Evolutionary conservation across 2,329 filamentous ascomycete genomes (phyloP), one percentile per base, ranked within the genome.

Genomic region (Ampelomyces quisqualis): DNA sequence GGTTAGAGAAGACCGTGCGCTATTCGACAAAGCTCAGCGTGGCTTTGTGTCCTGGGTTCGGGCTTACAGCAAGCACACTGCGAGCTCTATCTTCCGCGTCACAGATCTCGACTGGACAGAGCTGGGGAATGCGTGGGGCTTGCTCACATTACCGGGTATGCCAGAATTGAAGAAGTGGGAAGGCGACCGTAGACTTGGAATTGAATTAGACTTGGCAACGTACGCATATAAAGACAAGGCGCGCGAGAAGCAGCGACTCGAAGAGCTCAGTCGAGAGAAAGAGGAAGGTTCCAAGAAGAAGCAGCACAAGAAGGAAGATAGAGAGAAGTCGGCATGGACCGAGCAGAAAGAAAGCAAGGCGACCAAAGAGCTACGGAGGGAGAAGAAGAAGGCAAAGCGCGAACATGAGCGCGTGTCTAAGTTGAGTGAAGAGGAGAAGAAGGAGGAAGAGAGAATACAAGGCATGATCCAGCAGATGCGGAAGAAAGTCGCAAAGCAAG

Each of bases 41-140:
- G 93, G 85, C 1, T 97, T 98, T 57, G 91, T 97, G 15, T 91
- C 86, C 62, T 97, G 90, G 87, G 82, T 95, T 1, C 82, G 90
- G 62, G 86, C 88, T 53, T 97, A 97, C 71, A 86, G 82, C 62
- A 94, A 93, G 59, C 93, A 97, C 60, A 83, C 90, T 53, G 90
- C 91, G 1, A 85, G 82, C 45, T 94, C 89, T 59, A 97, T 98
- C 53, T 98, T 98, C 74, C 82, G 86, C 8, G 74, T 89, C 2
- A 68, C 77, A 3, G 89, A 94, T 58, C 76, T 96, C 11, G 85
- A 95, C 65, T 98, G 93, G 93, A 72, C 78, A 4, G 85, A 90
- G 38, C 76, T 93, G 1, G 91, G 84, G 1, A 76, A 81, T 38
- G 86, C 85, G 1, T 98, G 91, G 88, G 93, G 88, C 2, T 75